Base-by-base conservation (phyloP, 2,329 filamentous ascomycete genomes). In the Capronia epimyces region DNA sequence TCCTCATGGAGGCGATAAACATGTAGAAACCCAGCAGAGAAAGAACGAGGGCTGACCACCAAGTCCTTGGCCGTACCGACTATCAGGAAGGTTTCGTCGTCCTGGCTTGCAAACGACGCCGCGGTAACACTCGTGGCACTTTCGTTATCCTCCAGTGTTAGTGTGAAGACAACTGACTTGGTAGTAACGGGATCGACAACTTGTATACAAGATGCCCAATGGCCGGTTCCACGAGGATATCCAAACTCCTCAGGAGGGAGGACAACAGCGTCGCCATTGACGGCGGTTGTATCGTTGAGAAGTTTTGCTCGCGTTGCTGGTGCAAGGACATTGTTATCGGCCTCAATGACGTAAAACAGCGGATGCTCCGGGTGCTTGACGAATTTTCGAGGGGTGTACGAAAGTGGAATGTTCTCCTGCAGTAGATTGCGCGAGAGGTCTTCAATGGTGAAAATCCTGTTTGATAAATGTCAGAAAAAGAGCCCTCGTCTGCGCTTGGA, bases 161-260 rank as follows among this genome's bases (percentile, higher is more conserved):
- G 75, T 0, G 82, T 89, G 57, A 87, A 83, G 3, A 93, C 68
- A 1, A 95, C 84, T 2, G 73, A 69, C 62, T 93, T 90, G 43
- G 86, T 80, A 13, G 75, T 79, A 2, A 91, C 66, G 0, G 93
- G 90, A 63, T 98, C 93, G 15, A 99, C 78, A 16, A 96, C 80
- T 63, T 88, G 89, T 59, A 99, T 90, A 68, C 90, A 97, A 8
- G 91, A 97, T 34, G 93, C 89, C 93, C 93, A 99, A 58, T 91
- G 86, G 16, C 87, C 86, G 53, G 80, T 82, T 20, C 83, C 89
- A 50, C 84, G 82, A 8, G 93, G 87, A 63, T 96, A 89, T 1
- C 93, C 93, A 65, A 98, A 96, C 3, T 95, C 87, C 59, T 85
- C 81, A 1, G 89, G 81, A 0, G 87, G 83, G 2, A 93, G 75